Evolutionary conservation across 805 yeast genomes (phyloP), one percentile per base, ranked within the genome.

Genomic region (Teunomyces panamensis): DNA sequence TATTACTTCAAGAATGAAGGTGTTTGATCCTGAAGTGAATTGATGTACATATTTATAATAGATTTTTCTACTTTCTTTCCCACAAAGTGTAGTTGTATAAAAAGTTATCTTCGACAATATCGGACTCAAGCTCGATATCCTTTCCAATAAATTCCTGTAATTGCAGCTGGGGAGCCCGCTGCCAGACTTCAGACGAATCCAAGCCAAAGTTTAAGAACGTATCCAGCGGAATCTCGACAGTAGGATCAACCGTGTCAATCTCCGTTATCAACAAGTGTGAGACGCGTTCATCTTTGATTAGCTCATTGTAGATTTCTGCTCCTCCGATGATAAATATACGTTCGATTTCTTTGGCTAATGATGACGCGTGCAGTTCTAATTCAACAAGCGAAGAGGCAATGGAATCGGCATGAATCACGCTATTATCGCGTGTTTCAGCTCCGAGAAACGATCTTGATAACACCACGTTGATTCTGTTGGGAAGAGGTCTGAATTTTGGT

Each of bases 271-370:
- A 73, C 43, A 89, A 65, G 27, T 81, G 74, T 41, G 78, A 78
- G 0, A 84, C 81, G 9, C 69, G 46, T 3, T 68, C 67, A 46
- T 65, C 70, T 1, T 61, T 51, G 10, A 83, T 58, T 10, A 83
- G 74, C 34, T 80, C 73, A 44, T 80, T 76, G 68, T 94, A 94
- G 7, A 94, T 73, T 61, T 91, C 91, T 0, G 91, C 94, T 0
- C 99, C 99, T 3, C 99, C 99, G 52, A 94, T 92, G 24, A 94
- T 77, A 59, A 83, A 94, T 1, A 94, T 74, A 42, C 80, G 79
- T 43, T 81, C 86, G 52, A 41, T 51, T 24, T 27, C 80, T 1
- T 65, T 65, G 5, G 69, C 65, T 13, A 83, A 56, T 1, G 83
- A 74, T 28, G 67, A 60, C 14, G 79, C 77, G n/a, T 42, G 35